Base-by-base conservation (phyloP, 2,329 filamentous ascomycete genomes). In the Lasiodiplodia hormozganensis region DNA sequence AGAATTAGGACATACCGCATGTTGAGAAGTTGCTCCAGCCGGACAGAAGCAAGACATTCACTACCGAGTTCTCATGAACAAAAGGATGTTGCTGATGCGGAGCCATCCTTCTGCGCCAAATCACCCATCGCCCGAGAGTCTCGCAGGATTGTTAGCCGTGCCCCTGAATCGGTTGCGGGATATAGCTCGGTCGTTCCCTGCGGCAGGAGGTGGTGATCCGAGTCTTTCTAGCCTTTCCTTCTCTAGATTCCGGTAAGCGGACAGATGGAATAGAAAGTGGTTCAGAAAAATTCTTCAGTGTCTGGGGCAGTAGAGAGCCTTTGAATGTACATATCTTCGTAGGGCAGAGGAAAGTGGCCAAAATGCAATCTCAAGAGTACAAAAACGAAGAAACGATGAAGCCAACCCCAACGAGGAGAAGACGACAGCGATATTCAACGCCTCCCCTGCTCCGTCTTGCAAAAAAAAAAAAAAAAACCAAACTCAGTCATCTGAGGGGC, bases 151-250 rank as follows among this genome's bases (percentile, higher is more conserved):
- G 25, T 70, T 90, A 75, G 77, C 84, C 0, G 86, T 87, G 16
- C 87, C 87, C 0, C 78, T 89, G 21, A 88, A 89, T 74, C 83
- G 82, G 69, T 70, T 90, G 38, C 78, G 77, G 47, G 86, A 89
- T 74, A 62, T 88, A 7, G 87, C 89, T 70, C 77, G 83, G 23
- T 85, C 84, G 73, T 90, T 88, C 71, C 85, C 85, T 12, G 56
- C 49, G 25, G 31, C 34, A 31, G 51, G 56, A 56, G 34, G 64
- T 18, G 62, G 49, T 11, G 36, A 53, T 34, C 57, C 38, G 10
- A 60, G 38, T 10, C 16, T 23, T 18, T 60, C 28, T n/a, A 12
- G 23, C 57, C 4, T 47, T 10, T 47, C 43, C 43, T n/a, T 47
- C n/a, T 43, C 38, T 38, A 28, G 10, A 47, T 47, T 3, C 10